These are phyloP conservation scores for Talaromyces atroroseus DNA, from an alignment of 2,329 filamentous ascomycete genomes.

Conservation along the genomic window DNA sequence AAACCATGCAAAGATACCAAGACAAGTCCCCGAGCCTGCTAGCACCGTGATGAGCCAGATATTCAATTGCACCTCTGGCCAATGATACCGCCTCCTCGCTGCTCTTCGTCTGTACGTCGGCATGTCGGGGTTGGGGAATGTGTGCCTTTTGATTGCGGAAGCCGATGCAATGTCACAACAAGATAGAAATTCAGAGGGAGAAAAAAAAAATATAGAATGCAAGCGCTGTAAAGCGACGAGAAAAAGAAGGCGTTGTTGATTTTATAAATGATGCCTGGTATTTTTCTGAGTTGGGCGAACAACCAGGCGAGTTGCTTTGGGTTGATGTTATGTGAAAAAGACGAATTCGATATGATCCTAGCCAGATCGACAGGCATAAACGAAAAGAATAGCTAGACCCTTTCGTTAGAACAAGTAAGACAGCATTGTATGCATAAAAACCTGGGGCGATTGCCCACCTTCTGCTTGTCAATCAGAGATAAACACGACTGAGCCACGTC, in stretches of 20 bases:
- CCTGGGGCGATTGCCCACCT: neutral
- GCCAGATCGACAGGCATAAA: neutral
- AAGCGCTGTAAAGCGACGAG: neutral
- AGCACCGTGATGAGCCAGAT: conserved; percentile 61
- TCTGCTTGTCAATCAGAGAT: neutral
- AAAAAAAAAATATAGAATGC: neutral
- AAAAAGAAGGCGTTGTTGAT: neutral
- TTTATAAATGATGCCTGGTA: neutral
- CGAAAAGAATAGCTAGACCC: neutral
- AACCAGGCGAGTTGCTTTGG: neutral
- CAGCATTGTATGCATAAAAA: neutral
- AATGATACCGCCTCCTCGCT: conserved; percentile 45
- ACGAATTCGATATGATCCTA: neutral
- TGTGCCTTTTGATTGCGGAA: neutral
- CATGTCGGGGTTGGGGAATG: neutral
- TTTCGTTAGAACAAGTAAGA: neutral
- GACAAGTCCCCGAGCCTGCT: conserved; percentile 50
- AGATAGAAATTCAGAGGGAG: neutral
- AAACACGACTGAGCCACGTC: conserved; percentile 13
- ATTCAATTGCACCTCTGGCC: conserved; percentile 61
- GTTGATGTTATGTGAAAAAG: neutral
- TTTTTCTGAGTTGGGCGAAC: neutral
- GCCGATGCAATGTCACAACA: neutral
- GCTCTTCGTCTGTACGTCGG: conserved; percentile 18
- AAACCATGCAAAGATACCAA: conserved; percentile 58